These are phyloP conservation scores for Extremus antarcticus DNA, from an alignment of 495 filamentous ascomycete genomes.

Conservation along the genomic window DNA sequence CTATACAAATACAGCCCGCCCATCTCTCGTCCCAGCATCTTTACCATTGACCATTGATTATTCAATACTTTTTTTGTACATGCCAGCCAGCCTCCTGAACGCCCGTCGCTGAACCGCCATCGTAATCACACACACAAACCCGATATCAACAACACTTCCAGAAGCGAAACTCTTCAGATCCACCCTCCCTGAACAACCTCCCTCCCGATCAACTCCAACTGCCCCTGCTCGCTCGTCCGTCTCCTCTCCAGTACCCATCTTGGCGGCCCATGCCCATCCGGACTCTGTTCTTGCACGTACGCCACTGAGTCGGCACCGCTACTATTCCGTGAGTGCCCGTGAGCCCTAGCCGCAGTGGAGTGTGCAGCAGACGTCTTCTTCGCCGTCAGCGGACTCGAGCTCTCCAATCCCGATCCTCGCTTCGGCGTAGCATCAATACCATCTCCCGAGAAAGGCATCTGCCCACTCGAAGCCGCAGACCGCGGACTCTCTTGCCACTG, in stretches of 20 bases:
- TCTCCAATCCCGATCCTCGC: background rate
- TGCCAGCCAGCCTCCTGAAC: no score
- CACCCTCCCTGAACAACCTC: constrained; percentile 33
- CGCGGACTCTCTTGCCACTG: background rate
- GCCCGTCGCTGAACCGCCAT: background rate
- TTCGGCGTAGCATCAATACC: constrained; percentile 8
- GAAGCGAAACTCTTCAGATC: constrained; percentile 28
- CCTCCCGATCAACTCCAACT: constrained; percentile 31
- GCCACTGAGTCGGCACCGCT: constrained; percentile 31
- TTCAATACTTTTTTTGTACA: no score
- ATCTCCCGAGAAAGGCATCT: background rate
- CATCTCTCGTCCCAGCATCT: background rate
- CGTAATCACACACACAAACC: no score
- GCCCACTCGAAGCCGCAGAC: background rate
- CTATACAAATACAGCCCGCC: background rate
- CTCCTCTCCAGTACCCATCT: constrained; percentile 35
- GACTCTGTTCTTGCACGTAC: constrained; percentile 30
- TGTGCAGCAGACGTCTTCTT: background rate
- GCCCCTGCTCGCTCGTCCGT: constrained; percentile 30
- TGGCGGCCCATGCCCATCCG: constrained; percentile 20
- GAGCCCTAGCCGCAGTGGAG: background rate
- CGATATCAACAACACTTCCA: no score
- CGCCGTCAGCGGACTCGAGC: constrained; percentile 1
- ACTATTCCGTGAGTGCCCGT: constrained; percentile 27
- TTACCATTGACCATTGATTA: background rate